A percentile compares a stretch with the other conserved stretches of the same genome.
These are phyloP conservation scores for Psilocybe cyanescens DNA, from an alignment of 768 basidiomycete species.

Conservation along the genomic window DNA sequence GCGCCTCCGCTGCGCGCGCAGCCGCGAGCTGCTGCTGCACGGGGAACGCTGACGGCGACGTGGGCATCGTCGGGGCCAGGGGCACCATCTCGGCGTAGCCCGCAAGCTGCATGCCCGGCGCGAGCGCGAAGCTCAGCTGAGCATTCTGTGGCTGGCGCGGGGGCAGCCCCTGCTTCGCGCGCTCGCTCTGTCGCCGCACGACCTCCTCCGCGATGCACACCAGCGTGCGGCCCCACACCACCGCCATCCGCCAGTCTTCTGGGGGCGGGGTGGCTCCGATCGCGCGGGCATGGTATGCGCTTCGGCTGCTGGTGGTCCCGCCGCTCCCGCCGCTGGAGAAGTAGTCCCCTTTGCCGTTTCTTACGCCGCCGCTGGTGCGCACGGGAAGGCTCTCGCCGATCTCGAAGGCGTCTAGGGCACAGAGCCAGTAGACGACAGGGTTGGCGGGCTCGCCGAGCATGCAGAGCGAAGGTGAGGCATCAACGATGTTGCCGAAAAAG, in stretches of 20 bases:
- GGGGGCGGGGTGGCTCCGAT: constrained; percentile 6
- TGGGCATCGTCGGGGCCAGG: constrained; percentile 1
- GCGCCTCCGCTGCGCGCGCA: background rate
- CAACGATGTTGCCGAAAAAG: constrained; percentile 64
- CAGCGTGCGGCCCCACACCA: constrained; percentile 69
- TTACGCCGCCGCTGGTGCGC: constrained; percentile 34
- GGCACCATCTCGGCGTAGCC: constrained; percentile 4
- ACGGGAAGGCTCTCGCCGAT: constrained; percentile 65
- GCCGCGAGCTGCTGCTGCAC: background rate
- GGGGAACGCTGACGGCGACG: background rate
- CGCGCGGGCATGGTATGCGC: background rate
- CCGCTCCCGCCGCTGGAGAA: background rate
- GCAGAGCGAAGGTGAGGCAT: constrained; percentile 51
- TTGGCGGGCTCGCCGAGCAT: constrained; percentile 56
- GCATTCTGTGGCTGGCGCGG: background rate
- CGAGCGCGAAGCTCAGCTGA: background rate
- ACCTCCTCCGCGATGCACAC: constrained; percentile 62
- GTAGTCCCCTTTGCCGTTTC: background rate
- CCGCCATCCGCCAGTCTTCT: constrained; percentile 72
- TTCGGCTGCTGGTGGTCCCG: too few species aligned
- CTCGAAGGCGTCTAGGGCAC: constrained; percentile 74
- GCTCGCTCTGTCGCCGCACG: constrained; percentile 31
- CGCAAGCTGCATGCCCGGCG: background rate
- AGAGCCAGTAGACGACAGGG: constrained; percentile 62
- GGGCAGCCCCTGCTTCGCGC: background rate